phyloP scores from a whole-genome alignment of 2,329 filamentous ascomycete species.

The Paraphaeosphaeria sporulosa region DNA sequence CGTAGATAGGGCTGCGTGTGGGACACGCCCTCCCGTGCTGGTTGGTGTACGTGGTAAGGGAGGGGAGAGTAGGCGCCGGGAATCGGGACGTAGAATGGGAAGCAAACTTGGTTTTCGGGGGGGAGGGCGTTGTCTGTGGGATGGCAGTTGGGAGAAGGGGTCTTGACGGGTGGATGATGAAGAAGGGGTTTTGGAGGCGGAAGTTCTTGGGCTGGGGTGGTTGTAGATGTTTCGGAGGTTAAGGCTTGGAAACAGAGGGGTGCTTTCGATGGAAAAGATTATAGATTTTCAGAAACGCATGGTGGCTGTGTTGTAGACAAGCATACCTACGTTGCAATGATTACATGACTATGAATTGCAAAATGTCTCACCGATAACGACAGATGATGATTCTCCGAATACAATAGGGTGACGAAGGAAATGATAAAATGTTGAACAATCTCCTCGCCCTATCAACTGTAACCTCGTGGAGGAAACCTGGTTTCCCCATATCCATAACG shows the following conservation, averaged over 20 bases:
- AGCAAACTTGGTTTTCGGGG: background rate
- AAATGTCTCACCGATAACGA: background rate
- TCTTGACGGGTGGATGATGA: background rate
- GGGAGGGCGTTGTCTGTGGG: background rate
- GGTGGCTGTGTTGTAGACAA: background rate
- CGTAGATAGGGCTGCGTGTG: background rate
- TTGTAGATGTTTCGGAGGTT: too few species aligned
- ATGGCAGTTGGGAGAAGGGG: background rate
- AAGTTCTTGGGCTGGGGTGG: too few species aligned
- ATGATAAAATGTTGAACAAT: background rate
- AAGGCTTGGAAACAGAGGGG: too few species aligned
- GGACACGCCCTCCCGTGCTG: background rate
- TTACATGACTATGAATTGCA: background rate
- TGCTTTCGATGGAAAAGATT: too few species aligned
- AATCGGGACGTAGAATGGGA: background rate
- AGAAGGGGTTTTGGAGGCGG: background rate
- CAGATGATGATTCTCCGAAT: background rate
- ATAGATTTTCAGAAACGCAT: background rate
- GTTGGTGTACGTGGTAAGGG: background rate
- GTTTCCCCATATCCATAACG: constrained; percentile 14
- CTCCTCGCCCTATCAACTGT: background rate
- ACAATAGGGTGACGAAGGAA: background rate
- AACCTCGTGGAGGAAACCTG: background rate
- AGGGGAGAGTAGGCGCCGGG: background rate
- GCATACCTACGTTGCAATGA: background rate